phyloP scores from a whole-genome alignment of 1,139 yeast genomes.

The Sugiyamaella grinbergsii region DNA sequence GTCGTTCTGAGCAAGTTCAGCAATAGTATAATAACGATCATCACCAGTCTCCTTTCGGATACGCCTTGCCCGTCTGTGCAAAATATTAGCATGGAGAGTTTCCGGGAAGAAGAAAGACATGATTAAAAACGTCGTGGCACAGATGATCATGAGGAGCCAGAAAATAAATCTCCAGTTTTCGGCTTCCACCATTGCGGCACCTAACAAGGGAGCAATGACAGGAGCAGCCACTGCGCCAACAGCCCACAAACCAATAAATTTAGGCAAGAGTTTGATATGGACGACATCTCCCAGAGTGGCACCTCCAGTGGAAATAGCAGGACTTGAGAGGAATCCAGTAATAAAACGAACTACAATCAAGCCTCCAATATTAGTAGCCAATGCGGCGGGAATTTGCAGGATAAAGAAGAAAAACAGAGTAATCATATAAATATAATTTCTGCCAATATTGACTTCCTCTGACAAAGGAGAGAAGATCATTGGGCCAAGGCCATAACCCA shows the following conservation, averaged over 20 bases:
- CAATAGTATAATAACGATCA: constrained; percentile 41
- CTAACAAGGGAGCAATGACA: constrained; percentile 61
- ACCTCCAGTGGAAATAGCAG: constrained; percentile 82
- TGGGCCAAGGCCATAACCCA: constrained; percentile 61
- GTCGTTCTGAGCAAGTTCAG: constrained; percentile 29
- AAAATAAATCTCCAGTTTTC: constrained; percentile 46
- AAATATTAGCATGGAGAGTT: constrained; percentile 51
- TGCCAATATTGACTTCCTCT: constrained; percentile 54
- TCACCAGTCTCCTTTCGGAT: constrained; percentile 53
- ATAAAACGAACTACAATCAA: constrained; percentile 68
- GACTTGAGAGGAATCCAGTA: constrained; percentile 77
- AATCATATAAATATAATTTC: constrained; percentile 53
- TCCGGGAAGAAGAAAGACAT: constrained; percentile 52
- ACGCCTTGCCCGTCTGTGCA: constrained; percentile 51
- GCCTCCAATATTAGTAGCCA: constrained; percentile 51
- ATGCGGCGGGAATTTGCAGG: constrained; percentile 51
- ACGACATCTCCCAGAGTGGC: constrained; percentile 72
- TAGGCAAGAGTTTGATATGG: constrained; percentile 32
- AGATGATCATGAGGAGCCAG: constrained; percentile 50
- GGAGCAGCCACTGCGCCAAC: constrained; percentile 61
- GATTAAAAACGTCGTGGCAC: constrained; percentile 45
- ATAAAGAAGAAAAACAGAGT: constrained; percentile 57
- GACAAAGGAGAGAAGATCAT: constrained; percentile 56
- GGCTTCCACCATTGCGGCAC: constrained; percentile 52
- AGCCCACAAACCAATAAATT: constrained; percentile 51